These are phyloP conservation scores for Lipomyces orientalis DNA, from an alignment of 805 yeast species.

Conservation along the genomic window DNA sequence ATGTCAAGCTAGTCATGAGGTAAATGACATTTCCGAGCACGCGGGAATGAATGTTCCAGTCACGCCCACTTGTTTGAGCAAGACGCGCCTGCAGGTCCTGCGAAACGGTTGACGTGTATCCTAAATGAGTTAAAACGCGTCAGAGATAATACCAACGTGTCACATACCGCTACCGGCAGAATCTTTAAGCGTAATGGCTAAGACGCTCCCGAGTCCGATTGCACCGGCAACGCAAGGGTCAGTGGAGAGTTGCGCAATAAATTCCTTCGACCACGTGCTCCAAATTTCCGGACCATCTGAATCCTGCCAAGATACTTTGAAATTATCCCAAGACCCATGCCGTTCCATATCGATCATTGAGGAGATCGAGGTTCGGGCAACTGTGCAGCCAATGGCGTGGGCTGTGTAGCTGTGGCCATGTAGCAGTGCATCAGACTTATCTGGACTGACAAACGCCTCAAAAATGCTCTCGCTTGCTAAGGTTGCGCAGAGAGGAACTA, in stretches of 20 bases:
- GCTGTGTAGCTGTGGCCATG: conserved; percentile 43
- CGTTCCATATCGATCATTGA: conserved; percentile 19
- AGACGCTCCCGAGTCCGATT: conserved; percentile 38
- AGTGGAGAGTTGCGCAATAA: conserved; percentile 30
- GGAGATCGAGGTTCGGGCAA: conserved; percentile 35
- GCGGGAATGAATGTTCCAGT: conserved; percentile 39
- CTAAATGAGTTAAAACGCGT: conserved; percentile 10
- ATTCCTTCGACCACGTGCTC: conserved; percentile 39
- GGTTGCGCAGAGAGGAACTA: conserved; percentile 40
- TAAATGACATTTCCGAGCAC: conserved; percentile 41
- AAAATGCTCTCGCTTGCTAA: conserved; percentile 39
- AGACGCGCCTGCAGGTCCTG: conserved; percentile 8
- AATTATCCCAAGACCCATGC: conserved; percentile 29
- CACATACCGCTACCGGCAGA: conserved; percentile 23
- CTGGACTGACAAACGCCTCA: conserved; percentile 37
- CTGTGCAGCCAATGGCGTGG: conserved; percentile 41
- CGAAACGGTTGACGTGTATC: conserved; percentile 5
- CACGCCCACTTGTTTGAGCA: not conserved
- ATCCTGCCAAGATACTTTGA: conserved; percentile 31
- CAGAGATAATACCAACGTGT: conserved; percentile 18
- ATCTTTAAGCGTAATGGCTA: conserved; percentile 36
- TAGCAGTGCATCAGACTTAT: conserved; percentile 40
- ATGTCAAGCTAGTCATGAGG: conserved; percentile 30
- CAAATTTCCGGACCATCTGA: conserved; percentile 20
- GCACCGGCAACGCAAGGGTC: conserved; percentile 30